These are phyloP conservation scores for Rhypophila decipiens DNA, from an alignment of 495 filamentous ascomycete species.

Conservation along the genomic window DNA sequence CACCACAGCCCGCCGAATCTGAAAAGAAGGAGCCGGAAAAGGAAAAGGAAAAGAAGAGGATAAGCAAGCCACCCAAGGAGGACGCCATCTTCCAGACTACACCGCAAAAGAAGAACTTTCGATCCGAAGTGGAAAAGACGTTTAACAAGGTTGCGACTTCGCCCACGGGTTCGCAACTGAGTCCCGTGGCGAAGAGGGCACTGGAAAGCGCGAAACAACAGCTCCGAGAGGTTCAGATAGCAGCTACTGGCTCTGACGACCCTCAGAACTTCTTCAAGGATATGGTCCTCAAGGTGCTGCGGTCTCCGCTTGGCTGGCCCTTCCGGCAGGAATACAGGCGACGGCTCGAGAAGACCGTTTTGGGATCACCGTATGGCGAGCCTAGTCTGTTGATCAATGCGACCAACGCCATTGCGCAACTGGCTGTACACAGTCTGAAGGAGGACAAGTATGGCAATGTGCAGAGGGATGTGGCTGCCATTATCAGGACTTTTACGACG, in stretches of 20 bases:
- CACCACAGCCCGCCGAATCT: slow-evolving; percentile 29
- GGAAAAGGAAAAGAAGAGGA: slow-evolving; percentile 18
- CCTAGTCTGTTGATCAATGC: slow-evolving; percentile 62
- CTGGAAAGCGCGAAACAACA: slow-evolving; percentile 27
- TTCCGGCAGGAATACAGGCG: slow-evolving; percentile 67
- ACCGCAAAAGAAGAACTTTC: slow-evolving; percentile 41
- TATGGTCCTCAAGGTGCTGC: slow-evolving; percentile 29
- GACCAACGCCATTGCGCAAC: slow-evolving; percentile 56
- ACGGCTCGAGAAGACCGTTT: slow-evolving; percentile 53
- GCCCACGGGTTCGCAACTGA: slow-evolving; percentile 42
- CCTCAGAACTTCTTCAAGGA: slow-evolving; percentile 30
- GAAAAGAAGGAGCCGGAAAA: slow-evolving; percentile 17
- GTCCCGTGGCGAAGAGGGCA: slow-evolving; percentile 33
- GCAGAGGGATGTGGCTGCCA: slow-evolving; percentile 62
- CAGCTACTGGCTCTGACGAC: slow-evolving; percentile 34
- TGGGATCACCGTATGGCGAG: slow-evolving; percentile 62
- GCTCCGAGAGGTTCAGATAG: slow-evolving; percentile 40
- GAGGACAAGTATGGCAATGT: slow-evolving; percentile 90
- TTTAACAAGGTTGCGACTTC: slow-evolving; percentile 51
- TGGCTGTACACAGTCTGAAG: slow-evolving; percentile 63
- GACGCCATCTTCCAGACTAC: slow-evolving; percentile 52
- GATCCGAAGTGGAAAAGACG: slow-evolving; percentile 44
- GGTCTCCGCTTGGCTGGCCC: slow-evolving; percentile 54
- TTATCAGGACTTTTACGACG: slow-evolving; percentile 64
- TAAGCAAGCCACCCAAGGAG: slow-evolving; percentile 46